Evolutionary conservation across 1,284 basidiomycete genomes (phyloP), one percentile per base, ranked within the genome.

Genomic region (Singerocomus inundabilis): DNA sequence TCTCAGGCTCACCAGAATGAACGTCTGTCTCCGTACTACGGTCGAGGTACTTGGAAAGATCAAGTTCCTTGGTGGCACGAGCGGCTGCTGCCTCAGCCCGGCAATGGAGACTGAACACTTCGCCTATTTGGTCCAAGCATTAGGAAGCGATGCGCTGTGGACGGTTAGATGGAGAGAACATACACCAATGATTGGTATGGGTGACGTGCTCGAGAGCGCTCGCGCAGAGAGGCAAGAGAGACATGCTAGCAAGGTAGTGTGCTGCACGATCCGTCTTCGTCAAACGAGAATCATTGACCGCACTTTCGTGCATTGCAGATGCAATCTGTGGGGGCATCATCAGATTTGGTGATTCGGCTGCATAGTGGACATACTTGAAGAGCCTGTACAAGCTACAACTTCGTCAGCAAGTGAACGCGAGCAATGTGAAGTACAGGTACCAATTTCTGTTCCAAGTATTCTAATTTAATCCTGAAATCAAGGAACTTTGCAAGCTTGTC

Each of bases 271-370:
- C 26, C 1, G 28, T 1, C 4, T 6, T 8, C 21, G 57, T 43
- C 51, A 64, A 44, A 16, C 4, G 1, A 10, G 33, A 11, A 11
- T 61, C 54, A 2, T 52, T 61, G 38, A 65, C 10, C 6, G 52
- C 58, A 6, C 48, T 64, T 51, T 65, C 55, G 11, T 64, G 60
- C 62, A 62, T 52, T 5, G 55, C 62, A 40, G 46, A 56, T 2
- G 57, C 64, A 30, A 58, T 24, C 61, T 62, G 46, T 34, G 6
- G 16, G 21, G 41, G 18, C 7, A 7, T 42, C 10, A 37, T 58
- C 21, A 59, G 43, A 25, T 12, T 38, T 10, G 2, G 9, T 16
- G 28, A 11, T 25, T 30, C 42, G 5, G 21, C 11, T 6, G 16
- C 12, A 16, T 15, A 3, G 35, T 6, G 11, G 18, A 32, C 60